phyloP scores from a whole-genome alignment of 73 alveolate genomes.

The Paramecium caudatum region DNA sequence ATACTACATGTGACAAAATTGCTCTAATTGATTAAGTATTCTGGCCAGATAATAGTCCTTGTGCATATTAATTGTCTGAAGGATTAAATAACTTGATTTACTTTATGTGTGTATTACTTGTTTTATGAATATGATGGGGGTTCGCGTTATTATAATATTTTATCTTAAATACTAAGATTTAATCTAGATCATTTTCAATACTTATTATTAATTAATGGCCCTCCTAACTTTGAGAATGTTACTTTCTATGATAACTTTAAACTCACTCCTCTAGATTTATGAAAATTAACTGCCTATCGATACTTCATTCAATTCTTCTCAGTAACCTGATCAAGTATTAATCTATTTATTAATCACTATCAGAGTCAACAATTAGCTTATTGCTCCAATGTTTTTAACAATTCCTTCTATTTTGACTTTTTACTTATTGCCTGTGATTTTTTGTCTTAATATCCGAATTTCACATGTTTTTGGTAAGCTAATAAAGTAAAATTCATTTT shows the following conservation, averaged over 20 bases:
- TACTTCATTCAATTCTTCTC: too few species aligned
- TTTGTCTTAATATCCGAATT: constrained; percentile 5
- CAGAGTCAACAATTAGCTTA: too few species aligned
- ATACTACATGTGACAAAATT: neutral
- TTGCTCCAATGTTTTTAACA: too few species aligned
- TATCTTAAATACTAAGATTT: neutral
- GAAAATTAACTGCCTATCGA: neutral
- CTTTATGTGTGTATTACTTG: neutral
- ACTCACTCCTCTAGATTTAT: constrained; percentile 28
- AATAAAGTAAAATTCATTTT: constrained; percentile 36
- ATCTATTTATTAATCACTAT: too few species aligned
- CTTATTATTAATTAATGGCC: constrained; percentile 41
- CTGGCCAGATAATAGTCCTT: constrained; percentile 9
- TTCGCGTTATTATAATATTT: neutral
- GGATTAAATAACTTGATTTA: neutral
- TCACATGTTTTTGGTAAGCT: neutral
- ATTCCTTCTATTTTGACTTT: too few species aligned
- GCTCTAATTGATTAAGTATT: neutral
- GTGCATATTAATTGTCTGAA: neutral
- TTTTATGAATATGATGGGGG: constrained; percentile 48
- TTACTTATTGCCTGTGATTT: neutral
- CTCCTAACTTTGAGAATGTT: constrained; percentile 1
- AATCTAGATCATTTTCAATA: neutral
- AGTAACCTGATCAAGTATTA: too few species aligned
- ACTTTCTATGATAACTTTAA: constrained; percentile 31